Percentiles rank a stretch among this genome's conserved stretches.
Evolutionary conservation across 2,329 filamentous ascomycete genomes (phyloP).

Genomic region (Diplodia intermedia): DNA sequence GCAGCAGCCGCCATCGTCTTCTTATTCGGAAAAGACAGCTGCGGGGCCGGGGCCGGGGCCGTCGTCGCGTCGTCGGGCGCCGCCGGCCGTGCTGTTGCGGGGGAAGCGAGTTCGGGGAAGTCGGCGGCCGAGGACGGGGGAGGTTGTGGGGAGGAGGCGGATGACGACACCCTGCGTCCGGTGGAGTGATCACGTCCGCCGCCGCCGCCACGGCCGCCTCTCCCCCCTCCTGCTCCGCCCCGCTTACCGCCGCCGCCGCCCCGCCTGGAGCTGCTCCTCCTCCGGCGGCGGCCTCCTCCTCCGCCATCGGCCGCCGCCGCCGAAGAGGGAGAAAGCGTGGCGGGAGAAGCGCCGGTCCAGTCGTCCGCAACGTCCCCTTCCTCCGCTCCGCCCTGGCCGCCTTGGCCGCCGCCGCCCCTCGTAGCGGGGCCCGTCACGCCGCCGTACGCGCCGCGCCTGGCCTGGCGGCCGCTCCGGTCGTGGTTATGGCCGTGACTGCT

Average conservation of each 20-base stretch:
- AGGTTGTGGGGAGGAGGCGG: not conserved
- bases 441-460: conserved; percentile 60
- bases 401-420: conserved; percentile 39
- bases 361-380: conserved; percentile 32
- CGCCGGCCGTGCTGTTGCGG: no score
- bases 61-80: no score
- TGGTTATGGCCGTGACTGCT: not conserved
- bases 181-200: not conserved
- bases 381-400: conserved; percentile 39
- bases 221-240: conserved; percentile 40
- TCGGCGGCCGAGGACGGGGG: conserved; percentile 52
- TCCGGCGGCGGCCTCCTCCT: conserved; percentile 43
- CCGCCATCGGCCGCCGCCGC: no score
- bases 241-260: conserved; percentile 8
- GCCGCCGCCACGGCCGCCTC: conserved; percentile 43
- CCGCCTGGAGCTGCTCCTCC: not conserved
- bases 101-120: conserved; percentile 51
- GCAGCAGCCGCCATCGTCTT: not conserved
- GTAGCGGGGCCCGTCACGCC: conserved; percentile 48
- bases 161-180: conserved; percentile 37
- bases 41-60: conserved; percentile 36
- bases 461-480: conserved; percentile 52
- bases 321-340: conserved; percentile 42
- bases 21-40: conserved; percentile 22
- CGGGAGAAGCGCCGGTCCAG: not conserved